phyloP scores from a whole-genome alignment of 345 rosid species.

The Geranium brycei region DNA sequence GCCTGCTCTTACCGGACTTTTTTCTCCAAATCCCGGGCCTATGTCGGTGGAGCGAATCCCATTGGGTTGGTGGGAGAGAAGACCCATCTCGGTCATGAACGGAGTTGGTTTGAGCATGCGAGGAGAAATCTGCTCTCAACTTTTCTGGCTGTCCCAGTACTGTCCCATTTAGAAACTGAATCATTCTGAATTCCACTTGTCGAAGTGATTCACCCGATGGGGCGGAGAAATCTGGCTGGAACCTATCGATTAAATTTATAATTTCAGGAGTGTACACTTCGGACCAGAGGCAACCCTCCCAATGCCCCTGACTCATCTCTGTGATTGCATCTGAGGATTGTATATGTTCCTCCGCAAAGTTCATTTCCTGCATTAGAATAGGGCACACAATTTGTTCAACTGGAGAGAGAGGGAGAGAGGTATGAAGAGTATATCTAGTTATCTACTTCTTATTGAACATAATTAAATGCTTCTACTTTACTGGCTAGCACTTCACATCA shows the following conservation, averaged over 20 bases:
- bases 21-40: constrained; percentile 48
- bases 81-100: constrained; percentile 40
- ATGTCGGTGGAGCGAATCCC: constrained; percentile 59
- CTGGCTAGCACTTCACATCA: neutral
- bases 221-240: constrained; percentile 79
- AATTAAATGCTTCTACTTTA: no score
- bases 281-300: constrained; percentile 67
- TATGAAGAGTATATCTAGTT: neutral
- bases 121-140: constrained; percentile 43
- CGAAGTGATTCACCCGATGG: constrained; percentile 91
- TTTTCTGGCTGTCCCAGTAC: constrained; percentile 51
- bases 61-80: constrained; percentile 32
- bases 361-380: constrained; percentile 58
- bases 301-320: constrained; percentile 72
- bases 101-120: constrained; percentile 19
- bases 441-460: neutral
- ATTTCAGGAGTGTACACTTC: constrained; percentile 56
- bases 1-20: constrained; percentile 88
- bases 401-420: neutral
- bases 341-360: constrained; percentile 52
- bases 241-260: constrained; percentile 47
- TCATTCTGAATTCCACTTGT: constrained; percentile 81
- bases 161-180: constrained; percentile 64
- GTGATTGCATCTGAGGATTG: constrained; percentile 53
- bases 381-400: constrained; percentile 6